Conservation (phyloP, 2,329 filamentous ascomycete species). For the Mycosphaerella arachidis region DNA sequence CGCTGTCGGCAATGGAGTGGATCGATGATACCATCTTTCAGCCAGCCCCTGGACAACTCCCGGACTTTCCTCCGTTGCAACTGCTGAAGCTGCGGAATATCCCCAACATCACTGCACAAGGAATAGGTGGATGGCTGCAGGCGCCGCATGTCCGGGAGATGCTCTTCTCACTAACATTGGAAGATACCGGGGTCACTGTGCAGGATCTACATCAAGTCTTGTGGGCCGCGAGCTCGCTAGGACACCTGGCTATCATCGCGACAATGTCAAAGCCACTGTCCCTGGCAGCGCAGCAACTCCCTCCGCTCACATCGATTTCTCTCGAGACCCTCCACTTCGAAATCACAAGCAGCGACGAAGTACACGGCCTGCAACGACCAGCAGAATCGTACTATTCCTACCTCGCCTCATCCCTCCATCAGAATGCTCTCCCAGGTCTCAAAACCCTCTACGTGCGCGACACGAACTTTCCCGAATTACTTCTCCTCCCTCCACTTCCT, state of each 20-base stretch:
- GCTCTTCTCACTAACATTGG: conserved; percentile 65
- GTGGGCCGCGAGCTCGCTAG: conserved; percentile 53
- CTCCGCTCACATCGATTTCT: conserved; percentile 63
- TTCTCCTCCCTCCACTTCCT: conserved; percentile 66
- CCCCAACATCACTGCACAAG: conserved; percentile 66
- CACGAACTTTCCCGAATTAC: conserved; percentile 71
- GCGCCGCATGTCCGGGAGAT: conserved; percentile 54
- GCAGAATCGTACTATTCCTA: conserved; percentile 73
- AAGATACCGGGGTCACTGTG: conserved; percentile 65
- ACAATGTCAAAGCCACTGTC: conserved; percentile 56
- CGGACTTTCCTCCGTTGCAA: conserved; percentile 69
- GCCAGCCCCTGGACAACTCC: conserved; percentile 56
- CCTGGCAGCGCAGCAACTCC: conserved; percentile 46
- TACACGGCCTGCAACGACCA: conserved; percentile 54
- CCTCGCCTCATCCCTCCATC: conserved; percentile 75
- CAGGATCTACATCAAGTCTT: conserved; percentile 59
- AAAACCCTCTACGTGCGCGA: conserved; percentile 81
- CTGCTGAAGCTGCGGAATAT: conserved; percentile 69
- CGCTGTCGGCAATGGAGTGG: conserved; percentile 63
- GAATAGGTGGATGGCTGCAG: conserved; percentile 65
- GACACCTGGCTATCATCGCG: conserved; percentile 55
- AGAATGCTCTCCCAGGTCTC: conserved; percentile 68
- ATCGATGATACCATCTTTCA: conserved; percentile 75
- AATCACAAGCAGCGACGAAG: conserved; percentile 60
- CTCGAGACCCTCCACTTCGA: conserved; percentile 76